Evolutionary conservation across 2,329 filamentous ascomycete genomes (phyloP).

Genomic region (Cordyceps cicadae): DNA sequence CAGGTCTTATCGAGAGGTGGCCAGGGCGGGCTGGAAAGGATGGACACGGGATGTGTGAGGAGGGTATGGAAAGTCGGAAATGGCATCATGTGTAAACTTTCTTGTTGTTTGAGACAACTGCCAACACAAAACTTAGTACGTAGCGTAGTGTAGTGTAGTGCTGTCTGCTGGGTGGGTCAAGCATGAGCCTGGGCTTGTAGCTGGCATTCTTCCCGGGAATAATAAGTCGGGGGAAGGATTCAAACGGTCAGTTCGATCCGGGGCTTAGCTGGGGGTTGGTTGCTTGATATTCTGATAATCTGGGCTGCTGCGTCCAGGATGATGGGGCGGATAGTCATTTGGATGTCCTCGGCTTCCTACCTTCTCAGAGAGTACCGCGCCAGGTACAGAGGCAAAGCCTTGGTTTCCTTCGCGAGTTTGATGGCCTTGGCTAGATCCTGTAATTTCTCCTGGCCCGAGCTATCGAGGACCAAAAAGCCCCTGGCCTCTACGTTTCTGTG

Average conservation of each 20-base stretch:
- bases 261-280: background rate
- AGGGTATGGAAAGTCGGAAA: too few species aligned
- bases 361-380: constrained; percentile 6
- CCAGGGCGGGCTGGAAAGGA: too few species aligned
- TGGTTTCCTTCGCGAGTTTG: constrained; percentile 22
- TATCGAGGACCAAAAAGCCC: background rate
- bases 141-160: too few species aligned
- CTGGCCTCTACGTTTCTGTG: background rate
- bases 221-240: constrained; percentile 34
- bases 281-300: too few species aligned
- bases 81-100: too few species aligned
- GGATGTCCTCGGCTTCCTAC: background rate
- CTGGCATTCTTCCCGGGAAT: constrained; percentile 36
- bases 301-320: background rate
- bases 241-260: constrained; percentile 25
- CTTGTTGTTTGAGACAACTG: too few species aligned
- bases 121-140: too few species aligned
- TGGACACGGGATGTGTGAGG: too few species aligned
- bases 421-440: constrained; percentile 25
- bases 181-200: constrained; percentile 25
- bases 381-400: constrained; percentile 19
- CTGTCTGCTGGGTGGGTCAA: too few species aligned
- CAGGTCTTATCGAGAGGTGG: too few species aligned
- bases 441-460: constrained; percentile 8
- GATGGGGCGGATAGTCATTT: background rate